Conservation (phyloP, 176 grass and related monocot species). For the Chloris gayana region DNA sequence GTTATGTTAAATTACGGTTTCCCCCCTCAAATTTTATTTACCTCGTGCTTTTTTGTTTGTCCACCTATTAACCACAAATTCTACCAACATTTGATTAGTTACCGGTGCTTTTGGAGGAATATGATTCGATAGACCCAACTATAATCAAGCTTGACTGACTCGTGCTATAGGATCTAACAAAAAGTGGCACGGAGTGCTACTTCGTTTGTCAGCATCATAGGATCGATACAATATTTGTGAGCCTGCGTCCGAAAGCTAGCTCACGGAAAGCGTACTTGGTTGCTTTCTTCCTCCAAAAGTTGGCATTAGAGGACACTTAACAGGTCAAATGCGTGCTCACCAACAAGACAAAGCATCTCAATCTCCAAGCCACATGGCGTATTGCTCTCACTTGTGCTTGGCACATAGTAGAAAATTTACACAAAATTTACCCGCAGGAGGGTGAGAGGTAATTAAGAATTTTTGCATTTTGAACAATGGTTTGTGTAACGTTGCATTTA, state of each 20-base stretch:
- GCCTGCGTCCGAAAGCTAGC: constrained; percentile 40
- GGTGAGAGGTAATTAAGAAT: not conserved
- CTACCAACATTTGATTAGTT: too few relatives aligned
- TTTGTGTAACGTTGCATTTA: not conserved
- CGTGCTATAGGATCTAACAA: constrained; percentile 40
- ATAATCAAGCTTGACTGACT: constrained; percentile 14
- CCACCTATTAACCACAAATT: too few relatives aligned
- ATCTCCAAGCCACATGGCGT: not conserved
- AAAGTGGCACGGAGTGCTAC: constrained; percentile 46
- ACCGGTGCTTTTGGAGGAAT: not conserved
- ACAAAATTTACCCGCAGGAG: not conserved
- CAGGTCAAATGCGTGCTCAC: constrained; percentile 26
- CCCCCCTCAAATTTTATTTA: too few relatives aligned
- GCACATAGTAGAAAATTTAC: not conserved
- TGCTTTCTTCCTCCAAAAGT: constrained; percentile 42
- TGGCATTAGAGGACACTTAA: constrained; percentile 37
- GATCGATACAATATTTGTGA: constrained; percentile 36
- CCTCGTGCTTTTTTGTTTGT: too few relatives aligned
- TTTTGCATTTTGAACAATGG: not conserved
- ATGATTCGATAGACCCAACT: not conserved
- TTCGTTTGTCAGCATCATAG: constrained; percentile 51
- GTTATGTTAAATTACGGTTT: too few relatives aligned
- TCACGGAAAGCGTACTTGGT: constrained; percentile 35
- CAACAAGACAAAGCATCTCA: constrained; percentile 7
- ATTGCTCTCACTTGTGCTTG: not conserved